phyloP scores from a whole-genome alignment of 1,284 basidiomycete genomes.

The Microbotryomycetes sp. region DNA sequence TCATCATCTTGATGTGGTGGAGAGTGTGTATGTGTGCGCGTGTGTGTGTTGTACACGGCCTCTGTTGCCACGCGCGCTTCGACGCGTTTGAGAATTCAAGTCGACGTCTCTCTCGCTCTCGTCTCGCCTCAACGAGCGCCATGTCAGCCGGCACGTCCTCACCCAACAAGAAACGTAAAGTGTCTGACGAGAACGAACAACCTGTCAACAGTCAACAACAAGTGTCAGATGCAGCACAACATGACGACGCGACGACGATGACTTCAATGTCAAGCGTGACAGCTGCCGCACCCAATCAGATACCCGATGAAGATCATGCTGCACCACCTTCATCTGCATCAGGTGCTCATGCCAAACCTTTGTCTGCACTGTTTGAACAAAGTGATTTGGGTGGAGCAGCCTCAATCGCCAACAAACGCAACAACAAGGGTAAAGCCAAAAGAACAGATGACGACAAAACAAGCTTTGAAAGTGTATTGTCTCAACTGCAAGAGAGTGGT shows the following conservation, averaged over 20 bases:
- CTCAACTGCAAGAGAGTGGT: constrained; percentile 29
- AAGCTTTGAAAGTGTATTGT: constrained; percentile 27
- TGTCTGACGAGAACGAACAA: background rate
- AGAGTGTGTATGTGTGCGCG: background rate
- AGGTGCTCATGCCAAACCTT: constrained; percentile 32
- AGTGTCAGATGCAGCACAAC: background rate
- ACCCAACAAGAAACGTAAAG: background rate
- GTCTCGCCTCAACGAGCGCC: background rate
- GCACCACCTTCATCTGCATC: constrained; percentile 29
- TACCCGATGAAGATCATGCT: constrained; percentile 32
- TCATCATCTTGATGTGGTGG: background rate
- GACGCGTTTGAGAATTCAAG: background rate
- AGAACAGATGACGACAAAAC: constrained; percentile 20
- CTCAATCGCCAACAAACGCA: background rate
- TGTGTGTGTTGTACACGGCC: background rate
- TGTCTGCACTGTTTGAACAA: constrained; percentile 27
- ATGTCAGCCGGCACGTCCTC: background rate
- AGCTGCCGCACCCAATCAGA: background rate
- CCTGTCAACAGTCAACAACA: background rate
- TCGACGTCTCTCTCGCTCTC: background rate
- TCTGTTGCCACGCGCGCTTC: background rate
- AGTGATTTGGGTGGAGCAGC: background rate
- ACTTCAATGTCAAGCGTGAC: background rate
- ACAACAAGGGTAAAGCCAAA: constrained; percentile 26
- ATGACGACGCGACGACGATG: background rate